A percentile compares a stretch with the other conserved stretches of the same genome.
phyloP scores from a whole-genome alignment of 2,329 filamentous ascomycete species.

The Pseudogymnoascus sp. region DNA sequence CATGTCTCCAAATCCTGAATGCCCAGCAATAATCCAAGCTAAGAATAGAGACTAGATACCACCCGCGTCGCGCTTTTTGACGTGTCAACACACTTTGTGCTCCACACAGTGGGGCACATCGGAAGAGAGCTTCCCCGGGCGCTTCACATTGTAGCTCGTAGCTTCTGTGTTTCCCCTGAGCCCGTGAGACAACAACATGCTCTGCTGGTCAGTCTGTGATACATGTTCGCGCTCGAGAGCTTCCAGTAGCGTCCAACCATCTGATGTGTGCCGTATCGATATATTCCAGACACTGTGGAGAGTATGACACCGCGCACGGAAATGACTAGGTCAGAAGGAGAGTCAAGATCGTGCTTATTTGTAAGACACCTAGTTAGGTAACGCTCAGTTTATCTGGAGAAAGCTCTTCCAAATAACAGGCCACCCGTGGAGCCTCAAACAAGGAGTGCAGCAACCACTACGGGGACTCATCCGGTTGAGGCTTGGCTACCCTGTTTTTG shows the following conservation, averaged over 20 bases:
- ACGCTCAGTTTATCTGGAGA: not conserved
- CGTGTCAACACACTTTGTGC: not conserved
- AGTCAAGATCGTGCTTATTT: not conserved
- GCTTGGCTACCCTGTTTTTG: not conserved
- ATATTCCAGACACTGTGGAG: not conserved
- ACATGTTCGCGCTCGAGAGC: not conserved
- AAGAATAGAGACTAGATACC: not conserved
- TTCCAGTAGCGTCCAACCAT: not conserved
- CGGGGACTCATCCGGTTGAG: not conserved
- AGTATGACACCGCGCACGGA: not conserved
- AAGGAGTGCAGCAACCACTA: not conserved
- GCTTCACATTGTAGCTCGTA: not conserved
- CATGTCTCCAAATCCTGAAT: not conserved
- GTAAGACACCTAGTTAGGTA: not conserved
- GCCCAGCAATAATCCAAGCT: not conserved
- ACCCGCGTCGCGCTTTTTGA: not conserved
- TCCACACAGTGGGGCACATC: not conserved
- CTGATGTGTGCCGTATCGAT: slow-evolving; percentile 1
- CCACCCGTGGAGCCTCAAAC: slow-evolving; percentile 2
- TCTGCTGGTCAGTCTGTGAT: not conserved
- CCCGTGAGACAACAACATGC: not conserved
- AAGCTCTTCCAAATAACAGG: not conserved
- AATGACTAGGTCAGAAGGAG: not conserved
- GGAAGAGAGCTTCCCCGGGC: not conserved
- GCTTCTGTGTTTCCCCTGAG: not conserved